A percentile compares a stretch with the other conserved stretches of the same genome.
Conservation (phyloP, 148 eudicot genomes). For the Simmondsia chinensis region DNA sequence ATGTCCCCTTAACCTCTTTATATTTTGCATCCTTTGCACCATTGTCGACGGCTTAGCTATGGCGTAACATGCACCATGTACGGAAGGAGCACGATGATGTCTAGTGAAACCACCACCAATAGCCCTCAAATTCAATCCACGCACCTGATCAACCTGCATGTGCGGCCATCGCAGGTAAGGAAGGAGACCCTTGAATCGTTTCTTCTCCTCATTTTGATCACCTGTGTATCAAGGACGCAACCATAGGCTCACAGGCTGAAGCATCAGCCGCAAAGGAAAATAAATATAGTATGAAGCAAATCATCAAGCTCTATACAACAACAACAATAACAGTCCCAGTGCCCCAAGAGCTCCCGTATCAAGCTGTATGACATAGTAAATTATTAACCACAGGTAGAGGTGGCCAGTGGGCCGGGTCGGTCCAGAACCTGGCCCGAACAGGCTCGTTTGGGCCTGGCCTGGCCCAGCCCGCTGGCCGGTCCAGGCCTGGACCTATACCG, state of each 20-base stretch:
- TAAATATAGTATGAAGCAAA: not conserved
- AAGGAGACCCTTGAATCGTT: slow-evolving; percentile 44
- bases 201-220: slow-evolving; percentile 38
- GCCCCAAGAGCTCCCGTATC: no score
- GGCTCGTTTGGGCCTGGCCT: no score
- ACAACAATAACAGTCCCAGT: no score
- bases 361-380: no score
- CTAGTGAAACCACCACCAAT: slow-evolving; percentile 94
- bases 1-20: slow-evolving; percentile 84
- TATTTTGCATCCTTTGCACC: slow-evolving; percentile 96
- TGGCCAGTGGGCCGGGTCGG: no score
- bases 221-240: slow-evolving; percentile 27
- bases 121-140: slow-evolving; percentile 72
- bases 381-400: no score
- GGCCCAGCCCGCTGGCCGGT: no score
- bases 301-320: no score
- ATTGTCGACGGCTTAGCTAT: slow-evolving; percentile 85
- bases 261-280: no score
- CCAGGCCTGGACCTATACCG: no score
- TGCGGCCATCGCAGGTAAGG: slow-evolving; percentile 94
- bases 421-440: no score
- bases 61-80: slow-evolving; percentile 80
- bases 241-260: slow-evolving; percentile 2
- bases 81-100: slow-evolving; percentile 89
- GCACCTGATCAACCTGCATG: slow-evolving; percentile 87